Evolutionary conservation across 768 basidiomycete genomes (phyloP).

Genomic region (Boletus vinaceobasis): DNA sequence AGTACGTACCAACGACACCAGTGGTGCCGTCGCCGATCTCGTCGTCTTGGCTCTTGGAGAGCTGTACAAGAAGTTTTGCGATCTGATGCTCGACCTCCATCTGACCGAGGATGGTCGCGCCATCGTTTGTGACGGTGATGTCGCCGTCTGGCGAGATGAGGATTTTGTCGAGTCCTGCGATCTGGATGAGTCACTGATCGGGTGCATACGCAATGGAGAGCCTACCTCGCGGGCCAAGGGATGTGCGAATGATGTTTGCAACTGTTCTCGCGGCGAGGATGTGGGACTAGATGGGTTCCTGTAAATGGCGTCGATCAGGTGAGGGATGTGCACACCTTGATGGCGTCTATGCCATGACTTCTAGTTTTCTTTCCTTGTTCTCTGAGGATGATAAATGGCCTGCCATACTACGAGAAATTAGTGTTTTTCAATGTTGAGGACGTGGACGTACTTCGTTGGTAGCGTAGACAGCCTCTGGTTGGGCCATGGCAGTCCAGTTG

Average conservation of each 20-base stretch:
- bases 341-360: slow-evolving; percentile 89
- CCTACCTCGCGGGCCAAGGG: slow-evolving; percentile 88
- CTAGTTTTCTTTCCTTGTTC: slow-evolving; percentile 93
- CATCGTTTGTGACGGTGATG: slow-evolving; percentile 99
- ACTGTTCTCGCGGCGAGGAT: slow-evolving; percentile 95
- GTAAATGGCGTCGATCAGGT: slow-evolving; percentile 1
- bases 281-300: slow-evolving; percentile 59
- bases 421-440: background rate
- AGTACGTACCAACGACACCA: slow-evolving; percentile 89
- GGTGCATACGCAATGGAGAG: slow-evolving; percentile 2
- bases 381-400: slow-evolving; percentile 96
- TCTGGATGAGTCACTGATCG: slow-evolving; percentile 11
- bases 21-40: slow-evolving; percentile 99
- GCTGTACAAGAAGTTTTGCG: slow-evolving; percentile 93
- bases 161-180: slow-evolving; percentile 87
- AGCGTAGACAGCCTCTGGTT: slow-evolving; percentile 73
- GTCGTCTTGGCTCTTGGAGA: slow-evolving; percentile 98
- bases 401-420: slow-evolving; percentile 63
- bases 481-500: slow-evolving; percentile 21
- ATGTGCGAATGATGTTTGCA: slow-evolving; percentile 91
- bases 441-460: slow-evolving; percentile 70
- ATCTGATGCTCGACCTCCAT: slow-evolving; percentile 99
- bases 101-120: slow-evolving; percentile 95
- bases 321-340: slow-evolving; percentile 60
- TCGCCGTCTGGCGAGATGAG: slow-evolving; percentile 96